Conservation (phyloP, 2,329 filamentous ascomycete species). For the Microsporum audouinii region DNA sequence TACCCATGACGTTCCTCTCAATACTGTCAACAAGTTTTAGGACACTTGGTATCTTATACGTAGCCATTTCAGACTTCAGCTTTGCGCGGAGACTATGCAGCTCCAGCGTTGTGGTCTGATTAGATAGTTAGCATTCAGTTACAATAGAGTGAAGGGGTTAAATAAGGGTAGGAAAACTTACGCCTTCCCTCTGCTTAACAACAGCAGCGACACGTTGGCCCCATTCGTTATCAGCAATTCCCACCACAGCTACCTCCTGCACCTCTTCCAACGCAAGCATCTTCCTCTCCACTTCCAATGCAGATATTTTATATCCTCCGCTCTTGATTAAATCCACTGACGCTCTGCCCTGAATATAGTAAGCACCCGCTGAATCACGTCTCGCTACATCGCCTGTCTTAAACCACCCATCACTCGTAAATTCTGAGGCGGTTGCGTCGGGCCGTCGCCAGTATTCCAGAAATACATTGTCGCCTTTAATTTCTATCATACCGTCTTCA, state of each 20-base stretch:
- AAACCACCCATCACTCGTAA: constrained; percentile 40
- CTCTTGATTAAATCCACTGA: constrained; percentile 46
- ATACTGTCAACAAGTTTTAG: constrained; percentile 70
- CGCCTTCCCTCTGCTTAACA: constrained; percentile 32
- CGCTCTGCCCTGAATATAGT: constrained; percentile 44
- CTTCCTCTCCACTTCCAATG: constrained; percentile 45
- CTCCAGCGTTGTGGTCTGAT: constrained; percentile 17
- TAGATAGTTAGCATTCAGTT: background rate
- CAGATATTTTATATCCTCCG: constrained; percentile 46
- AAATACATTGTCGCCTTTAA: constrained; percentile 34
- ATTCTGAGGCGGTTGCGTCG: constrained; percentile 36
- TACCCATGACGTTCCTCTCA: constrained; percentile 90
- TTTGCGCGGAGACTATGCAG: constrained; percentile 24
- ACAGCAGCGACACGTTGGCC: constrained; percentile 46
- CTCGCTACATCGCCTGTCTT: constrained; percentile 38
- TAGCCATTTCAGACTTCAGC: constrained; percentile 60
- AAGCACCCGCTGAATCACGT: constrained; percentile 31
- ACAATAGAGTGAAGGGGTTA: too few species aligned
- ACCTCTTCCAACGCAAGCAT: constrained; percentile 40
- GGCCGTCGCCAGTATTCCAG: constrained; percentile 34
- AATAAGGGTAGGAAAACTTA: constrained; percentile 15
- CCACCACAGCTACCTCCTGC: constrained; percentile 43
- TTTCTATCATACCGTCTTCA: constrained; percentile 35
- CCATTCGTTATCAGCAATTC: constrained; percentile 43
- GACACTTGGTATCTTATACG: constrained; percentile 89